phyloP scores from a whole-genome alignment of 2,329 filamentous ascomycete species.

The Fusarium euwallaceae region DNA sequence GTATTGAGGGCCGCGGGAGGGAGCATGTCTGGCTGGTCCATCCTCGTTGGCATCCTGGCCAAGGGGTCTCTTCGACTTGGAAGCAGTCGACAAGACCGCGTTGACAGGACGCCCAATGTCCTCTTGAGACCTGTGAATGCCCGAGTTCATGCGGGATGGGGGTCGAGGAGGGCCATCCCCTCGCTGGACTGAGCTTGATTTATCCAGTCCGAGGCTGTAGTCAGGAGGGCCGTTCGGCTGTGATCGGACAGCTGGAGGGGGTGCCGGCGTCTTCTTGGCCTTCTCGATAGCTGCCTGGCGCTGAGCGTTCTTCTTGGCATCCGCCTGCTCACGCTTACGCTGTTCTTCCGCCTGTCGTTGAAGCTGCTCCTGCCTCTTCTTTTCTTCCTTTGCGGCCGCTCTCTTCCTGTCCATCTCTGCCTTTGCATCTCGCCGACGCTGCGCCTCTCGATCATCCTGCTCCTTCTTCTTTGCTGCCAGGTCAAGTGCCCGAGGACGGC shows the following conservation, averaged over 20 bases:
- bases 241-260: slow-evolving; percentile 69
- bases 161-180: slow-evolving; percentile 57
- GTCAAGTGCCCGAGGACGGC: slow-evolving; percentile 78
- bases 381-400: slow-evolving; percentile 74
- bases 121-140: slow-evolving; percentile 66
- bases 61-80: slow-evolving; percentile 82
- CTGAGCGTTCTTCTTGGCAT: slow-evolving; percentile 76
- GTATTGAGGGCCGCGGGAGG: slow-evolving; percentile 70
- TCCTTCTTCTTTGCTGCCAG: slow-evolving; percentile 86
- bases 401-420: slow-evolving; percentile 84
- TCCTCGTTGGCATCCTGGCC: slow-evolving; percentile 74
- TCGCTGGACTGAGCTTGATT: slow-evolving; percentile 46
- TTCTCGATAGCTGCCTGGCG: slow-evolving; percentile 72
- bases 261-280: slow-evolving; percentile 74
- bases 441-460: slow-evolving; percentile 83
- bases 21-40: slow-evolving; percentile 59
- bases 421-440: slow-evolving; percentile 85
- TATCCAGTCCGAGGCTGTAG: slow-evolving; percentile 52
- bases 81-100: slow-evolving; percentile 67
- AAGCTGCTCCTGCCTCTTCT: slow-evolving; percentile 70
- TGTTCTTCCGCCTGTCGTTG: slow-evolving; percentile 72
- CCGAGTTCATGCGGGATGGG: slow-evolving; percentile 70
- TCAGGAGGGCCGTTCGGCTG: slow-evolving; percentile 67
- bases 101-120: slow-evolving; percentile 73
- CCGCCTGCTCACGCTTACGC: slow-evolving; percentile 71